phyloP scores from a whole-genome alignment of 352 stramenopile genomes.

The Phytophthora rubi region DNA sequence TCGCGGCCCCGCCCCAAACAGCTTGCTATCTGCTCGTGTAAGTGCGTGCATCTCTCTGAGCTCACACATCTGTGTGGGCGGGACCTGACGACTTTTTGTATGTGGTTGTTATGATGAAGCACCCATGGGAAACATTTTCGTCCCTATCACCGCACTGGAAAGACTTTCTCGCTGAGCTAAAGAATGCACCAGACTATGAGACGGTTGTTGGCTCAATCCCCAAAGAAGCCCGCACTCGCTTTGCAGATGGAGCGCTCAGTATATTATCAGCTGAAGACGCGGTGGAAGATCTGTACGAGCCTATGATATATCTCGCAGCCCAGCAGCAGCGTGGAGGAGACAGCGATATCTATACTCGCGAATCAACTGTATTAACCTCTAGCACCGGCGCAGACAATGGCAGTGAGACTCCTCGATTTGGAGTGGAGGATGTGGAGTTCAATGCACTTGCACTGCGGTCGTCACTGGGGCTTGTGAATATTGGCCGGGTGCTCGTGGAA shows the following conservation, averaged over 20 bases:
- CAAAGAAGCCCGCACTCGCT: conserved; percentile 51
- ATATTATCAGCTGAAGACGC: conserved; percentile 41
- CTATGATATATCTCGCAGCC: conserved; percentile 79
- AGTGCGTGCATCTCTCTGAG: neutral
- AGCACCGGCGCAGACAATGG: conserved; percentile 1
- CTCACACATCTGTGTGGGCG: neutral
- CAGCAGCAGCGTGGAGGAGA: conserved; percentile 3
- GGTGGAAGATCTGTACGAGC: conserved; percentile 76
- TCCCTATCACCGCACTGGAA: conserved; percentile 75
- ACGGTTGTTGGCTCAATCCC: conserved; percentile 57
- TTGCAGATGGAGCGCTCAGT: conserved; percentile 45
- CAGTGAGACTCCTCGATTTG: conserved; percentile 36
- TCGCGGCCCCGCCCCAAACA: conserved; percentile 21
- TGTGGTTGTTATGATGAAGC: conserved; percentile 40
- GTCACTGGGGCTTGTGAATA: conserved; percentile 63
- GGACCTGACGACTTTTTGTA: conserved; percentile 2
- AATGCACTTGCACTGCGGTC: conserved; percentile 80
- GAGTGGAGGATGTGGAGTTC: conserved; percentile 83
- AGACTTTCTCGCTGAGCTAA: conserved; percentile 48
- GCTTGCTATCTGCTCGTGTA: conserved; percentile 57
- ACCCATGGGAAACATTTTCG: conserved; percentile 89
- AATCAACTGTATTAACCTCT: conserved; percentile 9
- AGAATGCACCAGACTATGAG: conserved; percentile 53
- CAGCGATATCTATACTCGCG: conserved; percentile 14
- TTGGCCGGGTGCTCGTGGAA: conserved; percentile 65